Evolutionary conservation across 2,329 filamentous ascomycete species (phyloP), one percentile per base, ranked within the genome.

Genomic region (Paraphaeosphaeria sporulosa): DNA sequence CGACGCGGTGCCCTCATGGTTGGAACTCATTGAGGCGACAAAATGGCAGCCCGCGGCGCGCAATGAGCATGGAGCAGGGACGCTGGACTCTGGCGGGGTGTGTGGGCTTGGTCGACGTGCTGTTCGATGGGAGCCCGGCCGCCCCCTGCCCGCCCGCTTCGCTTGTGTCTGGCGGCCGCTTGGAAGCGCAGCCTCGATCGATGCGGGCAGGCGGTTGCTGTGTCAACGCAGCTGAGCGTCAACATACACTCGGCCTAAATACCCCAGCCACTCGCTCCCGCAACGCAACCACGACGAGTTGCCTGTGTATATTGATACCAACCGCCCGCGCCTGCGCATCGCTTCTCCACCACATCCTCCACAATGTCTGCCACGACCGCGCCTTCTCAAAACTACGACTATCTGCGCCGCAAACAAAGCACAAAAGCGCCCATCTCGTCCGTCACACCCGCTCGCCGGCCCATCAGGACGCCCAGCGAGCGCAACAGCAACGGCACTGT

Each of bases 401-500:
- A 85, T 70, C 80, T 86, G 63, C 83, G 84, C 69, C 85, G 86
- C 71, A 86, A 86, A 74, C 85, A 85, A 68, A 81, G 84, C 50
- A 78, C 69, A 64, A 79, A 72, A 73, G 72, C 65, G 58, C 72
- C 66, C 64, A 70, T 76, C 40, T 67, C 79, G 36, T 72, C 68
- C 42, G 72, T 73, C 64, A 68, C 71, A 54, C 74, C 71, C 55
- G 64, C 70, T 50, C 76, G 73, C 65, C 76, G 71, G 64, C 84
- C 83, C 61, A 78, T 79, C 58, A 81, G 85, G 70, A 83, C 81
- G 52, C 82, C 86, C 59, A 85, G 84, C 66, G 82, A 86, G 64
- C 85, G 92, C 76, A 90, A 91, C 67, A 97, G 93, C 83, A 92
- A 96, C 80, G 93, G 93, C 76, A 96, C 92, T 64, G 90, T 93